Evolutionary conservation across 2,329 filamentous ascomycete genomes (phyloP).

Genomic region (Penicillium sp.): DNA sequence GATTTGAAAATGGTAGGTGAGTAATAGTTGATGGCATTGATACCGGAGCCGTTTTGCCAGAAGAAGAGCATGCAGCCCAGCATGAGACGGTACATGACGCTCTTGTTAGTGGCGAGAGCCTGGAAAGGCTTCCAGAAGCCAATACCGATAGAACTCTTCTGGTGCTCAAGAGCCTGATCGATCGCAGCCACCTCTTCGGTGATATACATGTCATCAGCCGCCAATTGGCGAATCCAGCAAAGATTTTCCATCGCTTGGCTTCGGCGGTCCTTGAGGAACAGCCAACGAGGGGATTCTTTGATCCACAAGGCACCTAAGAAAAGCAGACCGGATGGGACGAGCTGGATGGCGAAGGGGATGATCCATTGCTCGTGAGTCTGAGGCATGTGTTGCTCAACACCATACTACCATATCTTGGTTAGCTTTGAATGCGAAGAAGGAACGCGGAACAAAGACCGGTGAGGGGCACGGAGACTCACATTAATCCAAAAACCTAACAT

Average conservation of each 20-base stretch:
- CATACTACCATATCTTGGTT: constrained; percentile 36
- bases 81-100: constrained; percentile 63
- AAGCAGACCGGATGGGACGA: constrained; percentile 29
- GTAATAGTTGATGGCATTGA: constrained; percentile 76
- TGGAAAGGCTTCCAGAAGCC: constrained; percentile 68
- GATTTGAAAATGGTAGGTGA: constrained; percentile 55
- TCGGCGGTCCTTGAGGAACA: constrained; percentile 59
- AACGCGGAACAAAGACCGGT: not conserved
- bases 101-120: constrained; percentile 44
- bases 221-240: constrained; percentile 36
- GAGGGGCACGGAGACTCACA: constrained; percentile 16
- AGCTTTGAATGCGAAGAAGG: constrained; percentile 3
- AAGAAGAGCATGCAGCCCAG: constrained; percentile 67
- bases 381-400: constrained; percentile 35
- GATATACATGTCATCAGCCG: constrained; percentile 50
- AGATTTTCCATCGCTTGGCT: constrained; percentile 54
- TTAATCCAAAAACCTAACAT: constrained; percentile 42
- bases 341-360: constrained; percentile 29
- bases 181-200: constrained; percentile 63
- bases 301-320: constrained; percentile 52
- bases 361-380: constrained; percentile 26
- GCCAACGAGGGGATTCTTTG: constrained; percentile 57
- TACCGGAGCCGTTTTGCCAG: constrained; percentile 67
- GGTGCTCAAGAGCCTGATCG: constrained; percentile 59
- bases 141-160: constrained; percentile 52